A percentile compares a stretch with the other conserved stretches of the same genome.
Evolutionary conservation across 306 rosid genomes (phyloP).

Genomic region (Pyrus betulifolia): DNA sequence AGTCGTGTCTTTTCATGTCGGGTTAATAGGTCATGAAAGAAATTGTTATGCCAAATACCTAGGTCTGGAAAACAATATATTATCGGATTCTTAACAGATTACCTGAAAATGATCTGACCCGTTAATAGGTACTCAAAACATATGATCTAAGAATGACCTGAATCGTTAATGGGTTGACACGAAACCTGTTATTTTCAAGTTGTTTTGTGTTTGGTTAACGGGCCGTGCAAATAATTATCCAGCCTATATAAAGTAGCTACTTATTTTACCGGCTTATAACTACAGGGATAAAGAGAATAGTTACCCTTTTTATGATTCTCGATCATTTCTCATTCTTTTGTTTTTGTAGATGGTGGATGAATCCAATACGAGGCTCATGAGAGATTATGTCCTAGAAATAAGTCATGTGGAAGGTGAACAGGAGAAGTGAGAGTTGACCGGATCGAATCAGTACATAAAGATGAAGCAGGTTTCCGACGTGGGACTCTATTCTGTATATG

Average conservation of each 20-base stretch:
- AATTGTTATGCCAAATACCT: too few relatives aligned
- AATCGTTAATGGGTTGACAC: rapidly evolving
- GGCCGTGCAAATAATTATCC: too few relatives aligned
- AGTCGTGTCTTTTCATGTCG: too few relatives aligned
- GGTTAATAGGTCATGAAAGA: too few relatives aligned
- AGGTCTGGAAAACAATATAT: too few relatives aligned
- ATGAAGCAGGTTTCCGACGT: background rate
- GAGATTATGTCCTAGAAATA: slow-evolving; percentile 67
- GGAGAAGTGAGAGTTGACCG: slow-evolving; percentile 33
- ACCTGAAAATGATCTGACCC: rapidly evolving
- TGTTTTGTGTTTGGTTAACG: too few relatives aligned
- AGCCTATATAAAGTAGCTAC: too few relatives aligned
- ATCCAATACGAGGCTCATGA: slow-evolving; percentile 73
- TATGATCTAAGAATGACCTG: rapidly evolving
- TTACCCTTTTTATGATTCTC: background rate
- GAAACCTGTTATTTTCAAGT: rapidly evolving
- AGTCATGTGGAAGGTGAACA: slow-evolving; percentile 45
- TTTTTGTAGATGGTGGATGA: slow-evolving; percentile 61
- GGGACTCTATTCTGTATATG: background rate
- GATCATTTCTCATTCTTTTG: background rate
- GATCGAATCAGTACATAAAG: background rate
- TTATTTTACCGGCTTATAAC: too few relatives aligned
- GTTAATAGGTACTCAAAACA: too few relatives aligned
- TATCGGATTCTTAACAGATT: too few relatives aligned
- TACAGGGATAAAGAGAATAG: background rate